Evolutionary conservation across 306 rosid species (phyloP), one percentile per base, ranked within the genome.

Genomic region (Oxytropis ochrocephala): DNA sequence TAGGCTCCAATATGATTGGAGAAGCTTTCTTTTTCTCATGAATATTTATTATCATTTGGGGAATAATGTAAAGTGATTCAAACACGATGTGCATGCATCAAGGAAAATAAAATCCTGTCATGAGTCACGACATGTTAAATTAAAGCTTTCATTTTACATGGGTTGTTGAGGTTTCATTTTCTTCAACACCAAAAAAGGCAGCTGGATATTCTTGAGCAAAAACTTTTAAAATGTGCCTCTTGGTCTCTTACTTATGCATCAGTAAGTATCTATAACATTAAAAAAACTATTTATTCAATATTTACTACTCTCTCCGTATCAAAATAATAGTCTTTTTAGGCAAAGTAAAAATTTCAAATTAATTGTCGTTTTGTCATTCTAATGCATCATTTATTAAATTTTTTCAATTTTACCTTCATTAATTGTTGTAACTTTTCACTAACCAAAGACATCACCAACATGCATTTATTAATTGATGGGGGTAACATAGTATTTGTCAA

Each of bases 101-200:
- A 1, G 36, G 24, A 50, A 18, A 21, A 38, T 0, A 41, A 4
- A 41, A 4, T 39, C 7, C 10, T 48, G 30, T 53, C 64, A 51
- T 13, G 17, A 66, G 39, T 55, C 39, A 55, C 61, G 61, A 55
- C 64, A 55, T 33, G 12, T 65, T 27, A 11, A 66, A n/a, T n/a
- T n/a, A n/a, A n/a, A n/a, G n/a, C n/a, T n/a, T n/a, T n/a, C n/a
- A 18, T 47, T 16, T 29, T 56, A 14, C 49, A 11, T 12, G 36
- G 74, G 52, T 72, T 30, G 76, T 72, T 72, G 42, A n/a, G 48
- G 49, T 48, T 47, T 72, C 76, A 59, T 47, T 72, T 72, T 72
- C 69, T 35, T 19, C 50, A 47, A 59, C 49, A 59, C 7, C 11
- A 35, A 33, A 51, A 33, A 3, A 29, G 11, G 4, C 24, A n/a